Evolutionary conservation across 2,329 filamentous ascomycete species (phyloP).

Genomic region (Cercospora janseana): DNA sequence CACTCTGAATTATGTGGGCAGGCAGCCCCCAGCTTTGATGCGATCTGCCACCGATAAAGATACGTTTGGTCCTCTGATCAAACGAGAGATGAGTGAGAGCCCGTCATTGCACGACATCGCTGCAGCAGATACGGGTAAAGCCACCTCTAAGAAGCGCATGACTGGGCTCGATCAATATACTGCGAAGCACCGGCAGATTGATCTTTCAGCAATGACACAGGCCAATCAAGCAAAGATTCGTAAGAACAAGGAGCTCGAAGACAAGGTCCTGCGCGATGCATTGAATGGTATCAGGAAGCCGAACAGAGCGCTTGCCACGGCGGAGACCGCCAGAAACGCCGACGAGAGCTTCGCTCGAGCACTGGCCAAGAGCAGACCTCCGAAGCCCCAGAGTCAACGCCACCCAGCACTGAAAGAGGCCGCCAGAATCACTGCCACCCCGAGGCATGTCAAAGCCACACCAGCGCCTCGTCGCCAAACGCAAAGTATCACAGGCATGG

Average conservation of each 20-base stretch:
- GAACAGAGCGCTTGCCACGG: conserved; percentile 68
- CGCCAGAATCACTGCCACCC: conserved; percentile 45
- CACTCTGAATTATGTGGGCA: conserved; percentile 53
- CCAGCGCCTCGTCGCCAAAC: conserved; percentile 26
- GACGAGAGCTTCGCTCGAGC: conserved; percentile 54
- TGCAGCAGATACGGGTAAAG: conserved; percentile 29
- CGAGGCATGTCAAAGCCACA: conserved; percentile 37
- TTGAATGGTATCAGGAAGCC: conserved; percentile 73
- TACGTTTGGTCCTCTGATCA: conserved; percentile 60
- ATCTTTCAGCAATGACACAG: conserved; percentile 54
- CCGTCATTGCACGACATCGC: conserved; percentile 51
- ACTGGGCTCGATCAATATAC: conserved; percentile 35
- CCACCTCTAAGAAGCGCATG: conserved; percentile 40
- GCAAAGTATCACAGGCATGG: conserved; percentile 31
- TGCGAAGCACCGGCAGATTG: conserved; percentile 50
- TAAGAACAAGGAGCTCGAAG: conserved; percentile 62
- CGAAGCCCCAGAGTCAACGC: conserved; percentile 27
- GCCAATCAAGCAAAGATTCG: conserved; percentile 58
- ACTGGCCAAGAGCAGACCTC: conserved; percentile 25
- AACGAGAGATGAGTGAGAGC: conserved; percentile 66
- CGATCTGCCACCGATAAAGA: conserved; percentile 61
- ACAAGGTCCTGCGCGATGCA: conserved; percentile 66
- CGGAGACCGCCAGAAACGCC: conserved; percentile 64
- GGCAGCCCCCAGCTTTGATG: conserved; percentile 62
- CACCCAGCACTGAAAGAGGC: conserved; percentile 35